These are phyloP conservation scores for Candida namnaoensis DNA, from an alignment of 805 yeast species.

Conservation along the genomic window DNA sequence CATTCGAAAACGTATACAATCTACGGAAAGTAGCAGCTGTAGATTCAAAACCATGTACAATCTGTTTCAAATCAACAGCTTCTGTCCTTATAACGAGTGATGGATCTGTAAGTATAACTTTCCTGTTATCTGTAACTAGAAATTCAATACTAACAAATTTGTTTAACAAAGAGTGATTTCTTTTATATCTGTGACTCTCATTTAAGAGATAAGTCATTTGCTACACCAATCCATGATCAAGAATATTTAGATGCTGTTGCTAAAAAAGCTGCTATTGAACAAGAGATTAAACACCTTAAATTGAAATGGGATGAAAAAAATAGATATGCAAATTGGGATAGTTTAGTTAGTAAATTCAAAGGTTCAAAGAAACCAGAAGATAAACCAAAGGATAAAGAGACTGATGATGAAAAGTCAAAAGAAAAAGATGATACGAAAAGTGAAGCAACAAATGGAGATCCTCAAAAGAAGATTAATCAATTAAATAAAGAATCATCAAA, in stretches of 20 bases:
- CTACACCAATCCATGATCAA: slow-evolving; percentile 11
- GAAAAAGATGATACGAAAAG: slow-evolving; percentile 4
- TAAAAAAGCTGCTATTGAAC: slow-evolving; percentile 11
- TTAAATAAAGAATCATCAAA: slow-evolving; percentile 2
- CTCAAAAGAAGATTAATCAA: slow-evolving; percentile 9
- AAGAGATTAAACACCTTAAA: slow-evolving; percentile 11
- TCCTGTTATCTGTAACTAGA: too few species aligned
- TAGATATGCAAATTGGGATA: slow-evolving; percentile 16
- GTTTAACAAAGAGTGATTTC: slow-evolving; percentile 7
- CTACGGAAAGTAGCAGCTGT: slow-evolving; percentile 14
- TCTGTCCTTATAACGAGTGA: slow-evolving; percentile 17
- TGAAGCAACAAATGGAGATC: slow-evolving; percentile 2
- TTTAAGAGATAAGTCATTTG: slow-evolving; percentile 13
- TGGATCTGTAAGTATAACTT: slow-evolving; percentile 2
- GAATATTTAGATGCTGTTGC: slow-evolving; percentile 12
- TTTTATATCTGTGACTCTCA: slow-evolving; percentile 19
- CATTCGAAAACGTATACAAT: slow-evolving; percentile 14
- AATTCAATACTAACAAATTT: background rate
- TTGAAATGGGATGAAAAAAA: slow-evolving; percentile 18
- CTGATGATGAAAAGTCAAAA: too few species aligned
- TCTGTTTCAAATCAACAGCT: slow-evolving; percentile 18
- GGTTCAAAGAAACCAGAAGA: slow-evolving; percentile 2
- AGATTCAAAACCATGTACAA: slow-evolving; percentile 13
- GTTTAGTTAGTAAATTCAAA: slow-evolving; percentile 11
- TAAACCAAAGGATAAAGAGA: slow-evolving; percentile 10